Conservation (phyloP, 176 grass and related monocot genomes). For the Otatea glauca region DNA sequence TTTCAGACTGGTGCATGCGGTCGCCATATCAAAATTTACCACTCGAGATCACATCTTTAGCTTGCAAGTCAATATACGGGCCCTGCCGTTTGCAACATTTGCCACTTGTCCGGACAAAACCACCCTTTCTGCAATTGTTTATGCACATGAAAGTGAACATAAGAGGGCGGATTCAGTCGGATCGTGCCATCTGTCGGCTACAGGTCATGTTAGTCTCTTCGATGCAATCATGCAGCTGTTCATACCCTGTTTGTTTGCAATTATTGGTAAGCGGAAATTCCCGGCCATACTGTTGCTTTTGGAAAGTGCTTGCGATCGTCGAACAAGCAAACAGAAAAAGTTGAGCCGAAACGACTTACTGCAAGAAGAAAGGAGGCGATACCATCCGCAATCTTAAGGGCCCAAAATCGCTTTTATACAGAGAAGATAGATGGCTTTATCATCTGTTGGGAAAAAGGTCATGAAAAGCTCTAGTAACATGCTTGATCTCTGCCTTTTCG, state of each 20-base stretch:
- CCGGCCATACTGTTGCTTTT: slow-evolving; percentile 33
- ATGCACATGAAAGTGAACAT: slow-evolving; percentile 23
- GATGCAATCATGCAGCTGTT: slow-evolving; percentile 36
- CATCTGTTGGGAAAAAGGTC: neutral
- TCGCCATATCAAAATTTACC: slow-evolving; percentile 29
- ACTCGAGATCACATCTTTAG: slow-evolving; percentile 17
- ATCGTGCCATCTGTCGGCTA: slow-evolving; percentile 19
- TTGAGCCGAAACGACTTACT: slow-evolving; percentile 17
- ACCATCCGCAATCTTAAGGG: neutral
- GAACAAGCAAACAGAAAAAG: neutral
- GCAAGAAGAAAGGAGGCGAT: slow-evolving; percentile 30
- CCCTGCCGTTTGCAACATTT: neutral
- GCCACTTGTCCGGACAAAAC: slow-evolving; percentile 51
- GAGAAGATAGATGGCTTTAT: slow-evolving; percentile 11
- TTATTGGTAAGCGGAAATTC: slow-evolving; percentile 34
- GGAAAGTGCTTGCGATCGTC: neutral
- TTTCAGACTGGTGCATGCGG: slow-evolving; percentile 23
- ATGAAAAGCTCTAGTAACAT: slow-evolving; percentile 2
- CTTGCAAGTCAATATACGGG: slow-evolving; percentile 34
- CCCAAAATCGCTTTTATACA: neutral
- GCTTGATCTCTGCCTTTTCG: neutral
- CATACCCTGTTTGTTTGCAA: slow-evolving; percentile 19
- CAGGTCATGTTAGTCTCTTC: neutral
- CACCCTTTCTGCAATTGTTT: slow-evolving; percentile 24
- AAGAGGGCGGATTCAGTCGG: neutral